Evolutionary conservation across 2,329 filamentous ascomycete genomes (phyloP).

Genomic region (Trichoderma endophyticum): DNA sequence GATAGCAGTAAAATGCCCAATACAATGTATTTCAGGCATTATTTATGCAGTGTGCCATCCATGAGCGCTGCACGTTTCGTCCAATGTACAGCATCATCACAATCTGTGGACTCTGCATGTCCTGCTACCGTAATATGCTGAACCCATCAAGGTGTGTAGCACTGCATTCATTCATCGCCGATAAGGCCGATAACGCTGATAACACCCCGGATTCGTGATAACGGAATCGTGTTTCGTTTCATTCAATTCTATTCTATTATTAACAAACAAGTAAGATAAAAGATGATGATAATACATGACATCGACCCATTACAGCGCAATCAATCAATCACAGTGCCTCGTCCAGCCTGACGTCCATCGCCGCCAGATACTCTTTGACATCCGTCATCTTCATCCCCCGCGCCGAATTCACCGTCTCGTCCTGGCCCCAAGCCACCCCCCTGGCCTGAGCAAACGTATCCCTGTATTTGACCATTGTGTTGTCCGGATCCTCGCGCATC

Average conservation of each 20-base stretch:
- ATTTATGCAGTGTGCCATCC: neutral
- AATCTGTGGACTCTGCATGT: neutral
- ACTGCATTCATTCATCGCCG: neutral
- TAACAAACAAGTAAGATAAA: neutral
- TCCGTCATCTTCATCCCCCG: slow-evolving; percentile 44
- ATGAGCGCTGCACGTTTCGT: neutral
- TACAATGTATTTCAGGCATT: neutral
- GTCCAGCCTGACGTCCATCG: slow-evolving; percentile 19
- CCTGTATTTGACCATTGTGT: slow-evolving; percentile 55
- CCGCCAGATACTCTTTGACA: slow-evolving; percentile 39
- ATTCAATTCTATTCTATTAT: neutral
- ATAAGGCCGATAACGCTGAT: slow-evolving; percentile 5
- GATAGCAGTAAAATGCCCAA: neutral
- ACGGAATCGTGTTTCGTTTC: neutral
- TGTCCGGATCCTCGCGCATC: slow-evolving; percentile 43
- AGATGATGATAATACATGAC: neutral
- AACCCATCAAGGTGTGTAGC: neutral
- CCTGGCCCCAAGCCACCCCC: slow-evolving; percentile 58
- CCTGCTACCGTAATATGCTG: neutral
- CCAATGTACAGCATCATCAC: neutral
- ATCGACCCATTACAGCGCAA: neutral
- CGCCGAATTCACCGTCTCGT: slow-evolving; percentile 51
- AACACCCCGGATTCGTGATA: neutral
- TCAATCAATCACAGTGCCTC: neutral
- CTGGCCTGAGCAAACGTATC: slow-evolving; percentile 57